phyloP scores from a whole-genome alignment of 257 asterid genomes.

The Cordia subcordata region DNA sequence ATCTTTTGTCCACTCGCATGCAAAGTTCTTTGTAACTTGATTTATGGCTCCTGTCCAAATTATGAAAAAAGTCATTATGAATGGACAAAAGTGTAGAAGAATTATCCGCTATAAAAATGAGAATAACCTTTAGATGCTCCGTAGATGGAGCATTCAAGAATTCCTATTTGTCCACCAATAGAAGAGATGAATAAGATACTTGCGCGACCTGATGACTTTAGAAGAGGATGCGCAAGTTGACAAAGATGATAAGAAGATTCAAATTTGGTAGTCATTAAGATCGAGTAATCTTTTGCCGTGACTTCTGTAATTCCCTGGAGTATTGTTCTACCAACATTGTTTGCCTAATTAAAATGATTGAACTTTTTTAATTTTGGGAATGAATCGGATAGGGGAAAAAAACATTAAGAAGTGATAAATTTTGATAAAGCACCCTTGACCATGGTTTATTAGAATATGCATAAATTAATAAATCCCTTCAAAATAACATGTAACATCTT shows the following conservation, averaged over 20 bases:
- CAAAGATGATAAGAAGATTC: slow-evolving; percentile 38
- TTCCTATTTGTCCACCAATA: slow-evolving; percentile 28
- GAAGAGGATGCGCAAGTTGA: slow-evolving; percentile 41
- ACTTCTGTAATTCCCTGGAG: slow-evolving; percentile 26
- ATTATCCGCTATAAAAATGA: no score
- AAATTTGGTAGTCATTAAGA: slow-evolving; percentile 32
- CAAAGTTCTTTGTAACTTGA: slow-evolving; percentile 11
- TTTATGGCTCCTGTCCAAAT: slow-evolving; percentile 1
- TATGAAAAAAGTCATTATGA: no score
- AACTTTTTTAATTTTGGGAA: no score
- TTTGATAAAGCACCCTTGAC: no score
- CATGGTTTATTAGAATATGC: no score
- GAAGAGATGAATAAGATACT: slow-evolving; percentile 41
- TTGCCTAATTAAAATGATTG: slow-evolving; percentile 12
- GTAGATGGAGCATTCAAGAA: slow-evolving; percentile 22
- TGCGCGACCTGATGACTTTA: slow-evolving; percentile 37
- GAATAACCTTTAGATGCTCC: slow-evolving; percentile 33
- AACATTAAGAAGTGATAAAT: no score
- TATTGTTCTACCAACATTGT: slow-evolving; percentile 32
- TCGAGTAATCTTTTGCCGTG: slow-evolving; percentile 30
- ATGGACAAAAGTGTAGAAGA: no score
- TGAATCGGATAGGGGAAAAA: no score
- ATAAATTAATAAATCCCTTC: no score
- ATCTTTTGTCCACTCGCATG: slow-evolving; percentile 9
- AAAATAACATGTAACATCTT: no score